Percentiles rank a stretch among this genome's conserved stretches.
These are phyloP conservation scores for Linum tenue DNA, from an alignment of 345 rosid species.

Conservation along the genomic window DNA sequence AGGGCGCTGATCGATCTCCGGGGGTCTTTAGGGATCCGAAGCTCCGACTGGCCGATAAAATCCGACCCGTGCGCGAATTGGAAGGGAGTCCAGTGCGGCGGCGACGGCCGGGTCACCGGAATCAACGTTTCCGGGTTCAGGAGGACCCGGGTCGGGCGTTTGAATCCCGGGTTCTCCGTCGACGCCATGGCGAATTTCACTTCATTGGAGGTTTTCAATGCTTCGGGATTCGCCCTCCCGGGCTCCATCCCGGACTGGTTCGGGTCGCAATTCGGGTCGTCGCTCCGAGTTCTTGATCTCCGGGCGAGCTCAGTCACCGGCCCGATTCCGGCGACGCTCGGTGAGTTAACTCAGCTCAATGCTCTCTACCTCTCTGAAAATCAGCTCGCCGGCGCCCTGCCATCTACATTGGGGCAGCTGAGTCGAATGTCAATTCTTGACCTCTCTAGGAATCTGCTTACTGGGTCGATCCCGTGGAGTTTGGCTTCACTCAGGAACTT, in stretches of 20 bases:
- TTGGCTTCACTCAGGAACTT: slow-evolving; percentile 14
- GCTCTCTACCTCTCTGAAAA: slow-evolving; percentile 15
- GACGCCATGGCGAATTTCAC: slow-evolving; percentile 18
- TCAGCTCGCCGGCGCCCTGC: slow-evolving; percentile 16
- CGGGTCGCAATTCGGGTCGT: slow-evolving; percentile 12
- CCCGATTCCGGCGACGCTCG: slow-evolving; percentile 18
- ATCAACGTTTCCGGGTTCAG: slow-evolving; percentile 21
- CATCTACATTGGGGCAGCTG: slow-evolving; percentile 13
- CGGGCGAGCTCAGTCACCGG: slow-evolving; percentile 19
- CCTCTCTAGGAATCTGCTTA: slow-evolving; percentile 20
- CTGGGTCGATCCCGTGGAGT: slow-evolving; percentile 13
- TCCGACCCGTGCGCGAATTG: slow-evolving; percentile 13
- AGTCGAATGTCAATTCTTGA: slow-evolving; percentile 14
- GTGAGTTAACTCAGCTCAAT: slow-evolving; percentile 16
- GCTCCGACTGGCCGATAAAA: slow-evolving; percentile 20
- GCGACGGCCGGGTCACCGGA: slow-evolving; percentile 18
- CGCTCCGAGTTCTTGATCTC: slow-evolving; percentile 20
- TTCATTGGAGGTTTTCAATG: slow-evolving; percentile 21
- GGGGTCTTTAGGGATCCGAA: slow-evolving; percentile 21
- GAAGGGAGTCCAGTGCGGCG: slow-evolving; percentile 18
- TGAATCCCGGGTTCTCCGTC: slow-evolving; percentile 16
- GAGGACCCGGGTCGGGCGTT: slow-evolving; percentile 16
- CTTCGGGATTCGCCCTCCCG: slow-evolving; percentile 21
- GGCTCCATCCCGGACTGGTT: slow-evolving; percentile 24
- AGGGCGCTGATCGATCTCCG: slow-evolving; percentile 22